Conservation (phyloP, 352 stramenopile genomes). For the Hyaloperonospora arabidopsidis region DNA sequence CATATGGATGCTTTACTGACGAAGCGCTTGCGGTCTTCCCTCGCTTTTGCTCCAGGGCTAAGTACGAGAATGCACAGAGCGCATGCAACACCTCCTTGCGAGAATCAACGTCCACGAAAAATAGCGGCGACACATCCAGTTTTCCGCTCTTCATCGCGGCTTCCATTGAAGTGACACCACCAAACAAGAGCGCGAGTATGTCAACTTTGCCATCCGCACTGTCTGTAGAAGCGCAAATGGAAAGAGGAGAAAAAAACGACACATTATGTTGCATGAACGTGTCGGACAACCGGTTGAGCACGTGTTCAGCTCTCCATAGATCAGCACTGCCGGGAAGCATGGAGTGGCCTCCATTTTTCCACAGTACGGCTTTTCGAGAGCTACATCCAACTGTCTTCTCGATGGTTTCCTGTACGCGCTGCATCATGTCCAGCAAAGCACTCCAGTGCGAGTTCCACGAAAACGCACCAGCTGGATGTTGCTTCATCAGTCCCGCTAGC, state of each 20-base stretch:
- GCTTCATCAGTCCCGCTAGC: constrained; percentile 21
- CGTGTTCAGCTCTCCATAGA: constrained; percentile 63
- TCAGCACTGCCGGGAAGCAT: constrained; percentile 52
- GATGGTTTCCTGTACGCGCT: constrained; percentile 68
- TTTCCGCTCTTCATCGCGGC: constrained; percentile 70
- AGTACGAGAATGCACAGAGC: constrained; percentile 74
- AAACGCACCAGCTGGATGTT: background rate
- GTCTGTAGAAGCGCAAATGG: constrained; percentile 5
- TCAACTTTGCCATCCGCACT: constrained; percentile 44
- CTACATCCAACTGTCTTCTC: constrained; percentile 57
- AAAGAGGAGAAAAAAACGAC: constrained; percentile 27
- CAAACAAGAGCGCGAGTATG: constrained; percentile 67
- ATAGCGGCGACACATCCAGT: constrained; percentile 65
- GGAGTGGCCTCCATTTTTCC: constrained; percentile 88
- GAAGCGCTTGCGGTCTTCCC: constrained; percentile 14
- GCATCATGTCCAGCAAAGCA: constrained; percentile 53
- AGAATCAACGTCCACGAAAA: constrained; percentile 56
- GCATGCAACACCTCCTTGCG: constrained; percentile 71
- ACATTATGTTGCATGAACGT: constrained; percentile 47
- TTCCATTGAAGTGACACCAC: constrained; percentile 64
- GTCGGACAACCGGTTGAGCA: constrained; percentile 57
- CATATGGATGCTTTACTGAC: constrained; percentile 18
- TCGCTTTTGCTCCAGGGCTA: constrained; percentile 46
- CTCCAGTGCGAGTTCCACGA: constrained; percentile 33
- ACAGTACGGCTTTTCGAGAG: constrained; percentile 78